Percentiles rank a stretch among this genome's conserved stretches.
Evolutionary conservation across 176 grass and related monocot species (phyloP).

Genomic region (Leersia perrieri): DNA sequence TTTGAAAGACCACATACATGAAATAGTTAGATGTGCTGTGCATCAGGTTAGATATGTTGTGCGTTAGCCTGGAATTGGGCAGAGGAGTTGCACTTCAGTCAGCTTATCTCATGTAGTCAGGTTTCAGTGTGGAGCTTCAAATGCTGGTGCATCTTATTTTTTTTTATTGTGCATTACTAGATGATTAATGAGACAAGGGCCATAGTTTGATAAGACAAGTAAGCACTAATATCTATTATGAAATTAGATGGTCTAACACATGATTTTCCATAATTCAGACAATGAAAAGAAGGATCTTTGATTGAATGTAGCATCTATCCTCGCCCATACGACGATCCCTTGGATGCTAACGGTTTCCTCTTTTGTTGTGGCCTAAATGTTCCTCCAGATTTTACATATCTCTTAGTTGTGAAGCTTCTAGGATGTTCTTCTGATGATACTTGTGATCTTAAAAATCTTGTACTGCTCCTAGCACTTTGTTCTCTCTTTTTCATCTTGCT

Average conservation of each 20-base stretch:
- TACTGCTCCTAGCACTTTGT: conserved; percentile 32
- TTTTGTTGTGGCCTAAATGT: not conserved
- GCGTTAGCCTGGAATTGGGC: not conserved
- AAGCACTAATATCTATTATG: conserved; percentile 9
- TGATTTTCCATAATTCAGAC: not conserved
- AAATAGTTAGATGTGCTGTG: not conserved
- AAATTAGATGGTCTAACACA: conserved; percentile 30
- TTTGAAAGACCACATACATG: not conserved
- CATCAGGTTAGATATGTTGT: not conserved
- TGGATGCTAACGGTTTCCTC: not conserved
- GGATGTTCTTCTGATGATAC: conserved; percentile 34
- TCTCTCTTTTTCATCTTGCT: conserved; percentile 83
- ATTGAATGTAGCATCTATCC: not conserved
- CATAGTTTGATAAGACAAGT: not conserved
- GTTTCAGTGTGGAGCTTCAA: not conserved
- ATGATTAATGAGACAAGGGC: not conserved
- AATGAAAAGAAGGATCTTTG: not conserved
- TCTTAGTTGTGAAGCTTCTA: conserved; percentile 25
- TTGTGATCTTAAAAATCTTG: conserved; percentile 37
- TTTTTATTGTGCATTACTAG: not conserved
- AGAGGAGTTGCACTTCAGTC: not conserved
- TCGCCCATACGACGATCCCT: not conserved
- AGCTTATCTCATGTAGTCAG: not conserved
- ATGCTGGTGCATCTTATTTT: not conserved
- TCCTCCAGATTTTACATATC: conserved; percentile 33